Evolutionary conservation across 2,329 filamentous ascomycete genomes (phyloP).

Genomic region (Cytospora schulzeri): DNA sequence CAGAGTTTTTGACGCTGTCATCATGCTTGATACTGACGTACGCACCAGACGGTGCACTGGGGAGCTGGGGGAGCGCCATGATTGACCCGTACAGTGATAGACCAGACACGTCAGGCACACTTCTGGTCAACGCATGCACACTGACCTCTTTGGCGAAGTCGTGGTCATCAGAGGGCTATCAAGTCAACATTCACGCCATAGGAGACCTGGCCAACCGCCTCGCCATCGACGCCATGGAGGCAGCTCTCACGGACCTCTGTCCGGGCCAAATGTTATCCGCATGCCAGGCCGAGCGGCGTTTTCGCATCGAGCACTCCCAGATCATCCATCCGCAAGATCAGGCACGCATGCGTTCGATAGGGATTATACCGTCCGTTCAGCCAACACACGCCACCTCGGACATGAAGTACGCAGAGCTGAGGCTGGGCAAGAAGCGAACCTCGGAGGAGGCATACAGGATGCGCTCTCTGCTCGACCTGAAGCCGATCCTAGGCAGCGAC

Average conservation of each 20-base stretch:
- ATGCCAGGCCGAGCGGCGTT: conserved; percentile 58
- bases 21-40: conserved; percentile 20
- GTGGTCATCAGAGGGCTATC: conserved; percentile 64
- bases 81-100: conserved; percentile 71
- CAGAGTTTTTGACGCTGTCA: not conserved
- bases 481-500: conserved; percentile 66
- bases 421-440: conserved; percentile 60
- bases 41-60: conserved; percentile 65
- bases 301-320: conserved; percentile 72
- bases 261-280: conserved; percentile 43
- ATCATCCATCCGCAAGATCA: conserved; percentile 70
- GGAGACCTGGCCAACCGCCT: conserved; percentile 69
- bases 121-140: conserved; percentile 65
- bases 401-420: conserved; percentile 65
- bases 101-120: conserved; percentile 61
- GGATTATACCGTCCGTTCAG: conserved; percentile 69
- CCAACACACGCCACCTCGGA: conserved; percentile 74
- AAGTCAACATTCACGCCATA: conserved; percentile 74
- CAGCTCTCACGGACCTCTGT: conserved; percentile 57
- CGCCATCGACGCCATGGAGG: conserved; percentile 63
- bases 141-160: conserved; percentile 55
- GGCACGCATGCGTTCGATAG: conserved; percentile 56
- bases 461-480: conserved; percentile 57
- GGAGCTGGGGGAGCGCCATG: conserved; percentile 72
- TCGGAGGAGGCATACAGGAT: conserved; percentile 65